A percentile compares a stretch with the other conserved stretches of the same genome.
phyloP scores from a whole-genome alignment of 2,329 filamentous ascomycete species.

The Drechmeria coniospora region DNA sequence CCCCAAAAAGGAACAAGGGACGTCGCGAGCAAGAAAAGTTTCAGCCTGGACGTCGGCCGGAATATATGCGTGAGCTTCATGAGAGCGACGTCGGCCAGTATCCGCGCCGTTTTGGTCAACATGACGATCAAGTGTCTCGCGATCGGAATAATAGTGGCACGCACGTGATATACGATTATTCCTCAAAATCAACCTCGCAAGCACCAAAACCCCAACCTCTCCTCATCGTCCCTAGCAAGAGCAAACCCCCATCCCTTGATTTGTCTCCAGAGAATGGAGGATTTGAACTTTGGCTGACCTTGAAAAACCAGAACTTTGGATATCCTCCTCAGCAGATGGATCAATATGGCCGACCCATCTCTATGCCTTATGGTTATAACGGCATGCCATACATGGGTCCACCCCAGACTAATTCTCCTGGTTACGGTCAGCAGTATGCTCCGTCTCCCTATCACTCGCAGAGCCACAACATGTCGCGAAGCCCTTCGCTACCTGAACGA shows the following conservation, averaged over 20 bases:
- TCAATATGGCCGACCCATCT: conserved; percentile 21
- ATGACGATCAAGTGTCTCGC: conserved; percentile 21
- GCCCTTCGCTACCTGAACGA: conserved; percentile 60
- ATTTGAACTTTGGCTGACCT: conserved; percentile 61
- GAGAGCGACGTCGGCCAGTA: conserved; percentile 19
- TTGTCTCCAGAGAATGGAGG: conserved; percentile 53
- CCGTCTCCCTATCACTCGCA: conserved; percentile 26
- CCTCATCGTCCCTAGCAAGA: conserved; percentile 5
- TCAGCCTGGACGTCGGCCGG: conserved; percentile 21
- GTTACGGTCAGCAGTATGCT: conserved; percentile 32
- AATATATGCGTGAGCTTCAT: conserved; percentile 20
- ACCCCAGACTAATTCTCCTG: conserved; percentile 30
- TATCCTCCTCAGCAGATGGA: conserved; percentile 31
- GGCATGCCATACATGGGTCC: conserved; percentile 34
- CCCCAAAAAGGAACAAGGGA: conserved; percentile 27
- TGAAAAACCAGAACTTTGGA: conserved; percentile 49
- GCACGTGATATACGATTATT: conserved; percentile 8
- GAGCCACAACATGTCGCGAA: conserved; percentile 67
- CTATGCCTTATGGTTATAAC: conserved; percentile 27
- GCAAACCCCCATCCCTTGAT: conserved; percentile 28
- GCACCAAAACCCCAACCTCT: conserved; percentile 3
- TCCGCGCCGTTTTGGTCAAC: conserved; percentile 29
- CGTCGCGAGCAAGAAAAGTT: conserved; percentile 33
- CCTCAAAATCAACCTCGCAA: conserved; percentile 5
- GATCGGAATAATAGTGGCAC: conserved; percentile 10